Evolutionary conservation across 1,284 basidiomycete genomes (phyloP), one percentile per base, ranked within the genome.

Genomic region (Apiotrichum siamense): DNA sequence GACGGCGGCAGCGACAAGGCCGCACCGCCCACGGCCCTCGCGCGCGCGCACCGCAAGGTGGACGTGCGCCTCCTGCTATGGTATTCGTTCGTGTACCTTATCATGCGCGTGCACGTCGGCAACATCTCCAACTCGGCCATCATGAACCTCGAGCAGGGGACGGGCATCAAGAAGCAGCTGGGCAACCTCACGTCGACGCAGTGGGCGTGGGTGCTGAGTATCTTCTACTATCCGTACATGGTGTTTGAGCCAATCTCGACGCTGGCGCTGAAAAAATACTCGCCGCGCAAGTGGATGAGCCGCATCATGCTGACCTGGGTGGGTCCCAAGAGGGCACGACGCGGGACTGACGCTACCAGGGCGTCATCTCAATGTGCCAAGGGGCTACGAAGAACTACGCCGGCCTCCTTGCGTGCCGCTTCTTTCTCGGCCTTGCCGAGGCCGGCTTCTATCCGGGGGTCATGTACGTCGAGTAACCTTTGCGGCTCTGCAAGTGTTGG

Each of bases 341-440:
- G 29, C 12, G 6, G 25, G n/a, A 29, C 24, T 26, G 6, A 24
- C 18, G 12, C 29, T 33, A 6, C 11, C 36, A 48, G 47, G 51
- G 51, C 7, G 21, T 41, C 26, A 42, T 45, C 26, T 49, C 47
- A 13, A 49, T 54, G 51, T 53, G 51, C 38, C 44, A 36, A 12
- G 47, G 33, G 7, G 55, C 49, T 15, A 50, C 43, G 18, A 52
- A 64, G 10, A 69, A 62, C 47, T 72, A 64, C 38, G 52, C 58
- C 9, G 62, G 61, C 17, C 48, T 72, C 18, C 43, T 69, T 25
- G 55, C 59, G 3, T 52, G 66, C 23, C 62, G 74, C 3, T 59
- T 73, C 51, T 56, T 73, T 33, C 54, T 75, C 18, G 72, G 73
- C 41, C 43, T 72, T 26, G 41, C 64, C 53, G 53, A 69, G 23